Evolutionary conservation across 2,329 filamentous ascomycete species (phyloP).

Genomic region (Fusarium buharicum): DNA sequence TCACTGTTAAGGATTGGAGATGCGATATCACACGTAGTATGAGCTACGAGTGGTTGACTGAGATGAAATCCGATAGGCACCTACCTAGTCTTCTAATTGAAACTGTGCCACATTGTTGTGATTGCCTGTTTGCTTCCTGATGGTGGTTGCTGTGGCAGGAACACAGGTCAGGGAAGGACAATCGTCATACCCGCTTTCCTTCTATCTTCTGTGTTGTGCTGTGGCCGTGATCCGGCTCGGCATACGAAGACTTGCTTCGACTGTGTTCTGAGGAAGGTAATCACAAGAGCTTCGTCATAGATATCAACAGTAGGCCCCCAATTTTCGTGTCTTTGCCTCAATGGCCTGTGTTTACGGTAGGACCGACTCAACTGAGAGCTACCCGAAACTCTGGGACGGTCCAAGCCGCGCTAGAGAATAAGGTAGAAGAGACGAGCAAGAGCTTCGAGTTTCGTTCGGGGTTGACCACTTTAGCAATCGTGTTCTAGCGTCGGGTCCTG

Average conservation of each 20-base stretch:
- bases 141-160: conserved; percentile 24
- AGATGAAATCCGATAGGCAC: conserved; percentile 12
- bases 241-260: conserved; percentile 19
- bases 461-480: conserved; percentile 7
- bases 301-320: conserved; percentile 1
- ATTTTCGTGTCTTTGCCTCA: conserved; percentile 25
- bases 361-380: conserved; percentile 18
- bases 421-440: conserved; percentile 9
- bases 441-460: conserved; percentile 23
- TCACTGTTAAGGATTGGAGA: conserved; percentile 36
- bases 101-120: conserved; percentile 20
- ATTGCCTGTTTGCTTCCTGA: conserved; percentile 21
- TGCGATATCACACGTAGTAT: conserved; percentile 34
- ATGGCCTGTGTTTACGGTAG: conserved; percentile 14
- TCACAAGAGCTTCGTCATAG: conserved; percentile 26
- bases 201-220: neutral
- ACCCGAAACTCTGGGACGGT: conserved; percentile 21
- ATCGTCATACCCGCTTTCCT: conserved; percentile 32
- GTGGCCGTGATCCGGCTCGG: conserved; percentile 39
- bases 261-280: neutral
- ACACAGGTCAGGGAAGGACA: conserved; percentile 16
- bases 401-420: conserved; percentile 5
- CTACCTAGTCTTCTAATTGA: conserved; percentile 10
- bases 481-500: conserved; percentile 28
- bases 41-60: conserved; percentile 7